A percentile compares a stretch with the other conserved stretches of the same genome.
These are phyloP conservation scores for Clarireedia hainanense DNA, from an alignment of 2,329 filamentous ascomycete genomes.

Conservation along the genomic window DNA sequence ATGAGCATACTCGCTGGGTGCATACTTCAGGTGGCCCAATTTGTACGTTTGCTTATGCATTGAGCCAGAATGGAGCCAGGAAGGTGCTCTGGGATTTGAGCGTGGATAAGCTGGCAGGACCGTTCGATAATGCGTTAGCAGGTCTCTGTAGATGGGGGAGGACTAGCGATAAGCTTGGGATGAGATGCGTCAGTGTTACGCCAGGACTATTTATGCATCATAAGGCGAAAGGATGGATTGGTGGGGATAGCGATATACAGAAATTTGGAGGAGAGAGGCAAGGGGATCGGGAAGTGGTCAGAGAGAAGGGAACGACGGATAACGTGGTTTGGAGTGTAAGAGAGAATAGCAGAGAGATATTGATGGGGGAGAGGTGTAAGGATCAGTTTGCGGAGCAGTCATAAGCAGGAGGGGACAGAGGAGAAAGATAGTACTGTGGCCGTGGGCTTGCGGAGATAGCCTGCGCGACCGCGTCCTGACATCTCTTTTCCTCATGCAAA, in stretches of 20 bases:
- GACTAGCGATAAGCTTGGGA: background rate
- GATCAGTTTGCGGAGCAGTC: conserved; percentile 1
- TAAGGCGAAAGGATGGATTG: conserved; percentile 3
- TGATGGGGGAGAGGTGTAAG: conserved; percentile 1
- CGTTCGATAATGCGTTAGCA: conserved; percentile 31
- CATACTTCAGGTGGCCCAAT: conserved; percentile 25
- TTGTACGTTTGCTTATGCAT: conserved; percentile 31
- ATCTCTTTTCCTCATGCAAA: too few relatives aligned
- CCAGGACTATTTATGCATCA: conserved; percentile 8
- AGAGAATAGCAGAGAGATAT: conserved; percentile 3
- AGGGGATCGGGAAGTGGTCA: background rate
- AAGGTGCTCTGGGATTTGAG: conserved; percentile 57
- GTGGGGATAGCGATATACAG: conserved; percentile 9
- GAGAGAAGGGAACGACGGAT: conserved; percentile 6
- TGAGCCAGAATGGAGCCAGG: conserved; percentile 30
- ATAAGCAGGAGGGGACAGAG: background rate
- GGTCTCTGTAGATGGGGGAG: conserved; percentile 4
- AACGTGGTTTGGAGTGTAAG: conserved; percentile 8
- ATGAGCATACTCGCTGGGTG: conserved; percentile 20
- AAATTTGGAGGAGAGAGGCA: background rate
- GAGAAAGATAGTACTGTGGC: too few relatives aligned
- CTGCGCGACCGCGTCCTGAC: too few relatives aligned
- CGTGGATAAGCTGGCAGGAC: conserved; percentile 24
- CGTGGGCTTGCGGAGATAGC: too few relatives aligned
- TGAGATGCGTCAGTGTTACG: conserved; percentile 3